A percentile compares a stretch with the other conserved stretches of the same genome.
Conservation (phyloP, 352 stramenopile species). For the Pythium insidiosum region DNA sequence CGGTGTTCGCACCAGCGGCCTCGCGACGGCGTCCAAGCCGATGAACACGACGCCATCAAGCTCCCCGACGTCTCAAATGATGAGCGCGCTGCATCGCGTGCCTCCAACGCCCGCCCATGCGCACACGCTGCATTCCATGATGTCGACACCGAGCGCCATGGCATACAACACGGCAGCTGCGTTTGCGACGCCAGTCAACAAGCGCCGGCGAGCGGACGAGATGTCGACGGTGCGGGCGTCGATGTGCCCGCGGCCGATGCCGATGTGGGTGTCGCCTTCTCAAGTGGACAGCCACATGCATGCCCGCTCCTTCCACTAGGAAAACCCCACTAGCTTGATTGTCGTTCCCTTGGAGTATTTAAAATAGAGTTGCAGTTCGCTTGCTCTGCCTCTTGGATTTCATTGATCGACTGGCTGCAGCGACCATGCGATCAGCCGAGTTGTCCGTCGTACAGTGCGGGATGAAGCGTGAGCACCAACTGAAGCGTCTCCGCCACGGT, state of each 20-base stretch:
- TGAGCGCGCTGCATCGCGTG: too few relatives aligned
- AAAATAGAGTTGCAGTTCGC: background rate
- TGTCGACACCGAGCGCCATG: too few relatives aligned
- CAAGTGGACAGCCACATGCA: background rate
- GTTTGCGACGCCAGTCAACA: constrained; percentile 7
- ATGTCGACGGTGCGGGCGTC: background rate
- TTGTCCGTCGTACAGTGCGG: too few relatives aligned
- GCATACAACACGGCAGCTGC: background rate
- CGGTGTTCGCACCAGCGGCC: constrained; percentile 32
- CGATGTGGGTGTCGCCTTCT: constrained; percentile 11
- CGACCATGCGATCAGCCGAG: too few relatives aligned
- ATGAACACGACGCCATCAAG: constrained; percentile 9
- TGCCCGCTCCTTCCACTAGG: too few relatives aligned
- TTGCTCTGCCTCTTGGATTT: background rate
- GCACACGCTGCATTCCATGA: too few relatives aligned
- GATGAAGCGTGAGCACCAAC: too few relatives aligned
- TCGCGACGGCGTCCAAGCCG: constrained; percentile 7
- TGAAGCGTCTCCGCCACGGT: too few relatives aligned
- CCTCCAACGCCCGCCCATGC: too few relatives aligned
- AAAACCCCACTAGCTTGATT: background rate
- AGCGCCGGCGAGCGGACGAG: constrained; percentile 5
- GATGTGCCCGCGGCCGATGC: constrained; percentile 5
- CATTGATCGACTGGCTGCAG: too few relatives aligned
- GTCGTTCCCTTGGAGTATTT: background rate
- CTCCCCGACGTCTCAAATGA: too few relatives aligned